Percentiles rank a stretch among this genome's conserved stretches.
Evolutionary conservation across 176 grass and related monocot species (phyloP).

Genomic region (Lolium perenne): DNA sequence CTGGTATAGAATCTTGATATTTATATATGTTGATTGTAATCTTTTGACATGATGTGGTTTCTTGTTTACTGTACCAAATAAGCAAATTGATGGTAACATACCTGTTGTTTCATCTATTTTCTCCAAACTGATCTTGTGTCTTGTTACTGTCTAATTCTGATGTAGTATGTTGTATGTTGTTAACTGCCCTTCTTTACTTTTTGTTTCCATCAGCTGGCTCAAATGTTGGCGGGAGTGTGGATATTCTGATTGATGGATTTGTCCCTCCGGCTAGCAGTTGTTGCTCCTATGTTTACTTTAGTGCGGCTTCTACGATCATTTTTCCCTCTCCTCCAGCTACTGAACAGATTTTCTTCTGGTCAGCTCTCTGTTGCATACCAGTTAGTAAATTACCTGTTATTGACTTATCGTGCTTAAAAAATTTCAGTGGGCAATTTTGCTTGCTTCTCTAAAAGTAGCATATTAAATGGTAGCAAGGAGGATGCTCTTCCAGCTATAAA

Average conservation of each 20-base stretch:
- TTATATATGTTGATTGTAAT: not conserved
- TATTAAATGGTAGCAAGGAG: too few relatives aligned
- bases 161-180: constrained; percentile 21
- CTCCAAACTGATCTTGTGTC: too few relatives aligned
- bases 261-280: constrained; percentile 65
- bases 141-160: not conserved
- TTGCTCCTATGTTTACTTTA: constrained; percentile 75
- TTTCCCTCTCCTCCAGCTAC: too few relatives aligned
- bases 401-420: too few relatives aligned
- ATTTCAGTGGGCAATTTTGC: too few relatives aligned
- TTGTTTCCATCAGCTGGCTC: constrained; percentile 55
- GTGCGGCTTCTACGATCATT: too few relatives aligned
- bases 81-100: not conserved
- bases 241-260: constrained; percentile 98
- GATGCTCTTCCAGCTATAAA: too few relatives aligned
- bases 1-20: too few relatives aligned
- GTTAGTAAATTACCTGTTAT: too few relatives aligned
- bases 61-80: not conserved
- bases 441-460: too few relatives aligned
- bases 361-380: too few relatives aligned
- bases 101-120: not conserved
- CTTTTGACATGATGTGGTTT: constrained; percentile 15
- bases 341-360: too few relatives aligned
- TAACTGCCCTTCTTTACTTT: constrained; percentile 43
- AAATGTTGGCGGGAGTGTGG: constrained; percentile 51